A percentile compares a stretch with the other conserved stretches of the same genome.
These are phyloP conservation scores for Ceratocystis lukuohia DNA, from an alignment of 2,329 filamentous ascomycete genomes.

Conservation along the genomic window DNA sequence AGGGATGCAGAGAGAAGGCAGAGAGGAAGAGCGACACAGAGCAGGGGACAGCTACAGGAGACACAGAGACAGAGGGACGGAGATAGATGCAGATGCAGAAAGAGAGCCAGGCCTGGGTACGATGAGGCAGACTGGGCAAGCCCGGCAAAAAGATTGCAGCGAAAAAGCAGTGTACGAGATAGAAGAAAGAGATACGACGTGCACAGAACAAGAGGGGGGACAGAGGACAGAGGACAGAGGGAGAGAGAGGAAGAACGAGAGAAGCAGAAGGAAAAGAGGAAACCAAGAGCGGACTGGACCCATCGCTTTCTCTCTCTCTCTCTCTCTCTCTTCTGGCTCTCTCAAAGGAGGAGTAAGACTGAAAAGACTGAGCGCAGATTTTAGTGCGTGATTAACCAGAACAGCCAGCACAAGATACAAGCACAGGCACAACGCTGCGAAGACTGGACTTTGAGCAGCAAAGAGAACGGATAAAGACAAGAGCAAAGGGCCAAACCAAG, in stretches of 20 bases:
- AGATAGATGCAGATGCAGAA: neutral
- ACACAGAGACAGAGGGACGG: neutral
- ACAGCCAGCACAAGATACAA: too few relatives aligned
- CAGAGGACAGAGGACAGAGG: neutral
- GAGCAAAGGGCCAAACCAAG: too few relatives aligned
- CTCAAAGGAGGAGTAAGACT: too few relatives aligned
- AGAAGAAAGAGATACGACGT: neutral
- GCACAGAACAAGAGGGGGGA: neutral
- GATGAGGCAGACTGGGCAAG: neutral
- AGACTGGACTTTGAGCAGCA: too few relatives aligned
- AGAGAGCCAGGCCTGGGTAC: neutral
- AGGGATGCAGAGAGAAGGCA: too few relatives aligned
- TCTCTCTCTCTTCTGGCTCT: too few relatives aligned
- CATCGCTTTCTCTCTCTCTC: too few relatives aligned
- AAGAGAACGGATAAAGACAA: too few relatives aligned
- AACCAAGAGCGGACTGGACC: neutral
- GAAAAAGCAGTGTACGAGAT: neutral
- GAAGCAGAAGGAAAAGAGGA: neutral
- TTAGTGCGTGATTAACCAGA: too few relatives aligned
- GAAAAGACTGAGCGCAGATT: too few relatives aligned
- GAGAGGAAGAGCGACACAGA: neutral
- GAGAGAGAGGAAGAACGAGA: neutral
- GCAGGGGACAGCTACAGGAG: neutral
- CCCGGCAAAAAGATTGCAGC: too few relatives aligned
- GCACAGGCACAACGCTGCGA: too few relatives aligned